Percentiles rank a stretch among this genome's conserved stretches.
phyloP scores from a whole-genome alignment of 2,329 filamentous ascomycete genomes.

The Venturia asperata region DNA sequence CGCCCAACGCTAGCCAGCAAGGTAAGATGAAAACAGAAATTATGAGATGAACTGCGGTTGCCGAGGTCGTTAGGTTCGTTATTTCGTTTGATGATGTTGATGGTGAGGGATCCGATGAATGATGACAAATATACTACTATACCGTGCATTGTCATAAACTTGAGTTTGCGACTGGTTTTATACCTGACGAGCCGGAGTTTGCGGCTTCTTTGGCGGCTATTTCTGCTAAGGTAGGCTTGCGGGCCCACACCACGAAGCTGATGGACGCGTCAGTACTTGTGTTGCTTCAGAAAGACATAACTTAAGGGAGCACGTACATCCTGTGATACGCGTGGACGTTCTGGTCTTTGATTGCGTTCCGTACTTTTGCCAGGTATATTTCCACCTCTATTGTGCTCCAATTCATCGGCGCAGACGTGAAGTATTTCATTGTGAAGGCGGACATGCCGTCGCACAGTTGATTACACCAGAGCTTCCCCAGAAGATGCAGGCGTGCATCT shows the following conservation, averaged over 20 bases:
- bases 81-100: not conserved
- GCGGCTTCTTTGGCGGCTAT: not conserved
- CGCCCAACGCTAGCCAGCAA: not conserved
- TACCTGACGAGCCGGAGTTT: not conserved
- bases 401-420: slow-evolving; percentile 34
- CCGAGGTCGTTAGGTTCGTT: not conserved
- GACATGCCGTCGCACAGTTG: slow-evolving; percentile 42
- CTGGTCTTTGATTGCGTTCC: slow-evolving; percentile 34
- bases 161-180: not conserved
- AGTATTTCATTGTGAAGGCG: slow-evolving; percentile 38
- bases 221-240: slow-evolving; percentile 19
- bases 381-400: slow-evolving; percentile 41
- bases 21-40: not conserved
- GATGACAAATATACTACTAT: not conserved
- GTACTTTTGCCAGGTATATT: slow-evolving; percentile 38
- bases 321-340: slow-evolving; percentile 39
- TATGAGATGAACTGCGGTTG: not conserved
- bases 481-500: slow-evolving; percentile 40
- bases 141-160: not conserved
- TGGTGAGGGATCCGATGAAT: not conserved
- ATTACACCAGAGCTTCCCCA: slow-evolving; percentile 44
- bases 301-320: slow-evolving; percentile 30
- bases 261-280: not conserved
- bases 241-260: slow-evolving; percentile 21
- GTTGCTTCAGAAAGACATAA: not conserved